Base-by-base conservation (phyloP, 805 yeast species). In the Huiozyma sinensis region DNA sequence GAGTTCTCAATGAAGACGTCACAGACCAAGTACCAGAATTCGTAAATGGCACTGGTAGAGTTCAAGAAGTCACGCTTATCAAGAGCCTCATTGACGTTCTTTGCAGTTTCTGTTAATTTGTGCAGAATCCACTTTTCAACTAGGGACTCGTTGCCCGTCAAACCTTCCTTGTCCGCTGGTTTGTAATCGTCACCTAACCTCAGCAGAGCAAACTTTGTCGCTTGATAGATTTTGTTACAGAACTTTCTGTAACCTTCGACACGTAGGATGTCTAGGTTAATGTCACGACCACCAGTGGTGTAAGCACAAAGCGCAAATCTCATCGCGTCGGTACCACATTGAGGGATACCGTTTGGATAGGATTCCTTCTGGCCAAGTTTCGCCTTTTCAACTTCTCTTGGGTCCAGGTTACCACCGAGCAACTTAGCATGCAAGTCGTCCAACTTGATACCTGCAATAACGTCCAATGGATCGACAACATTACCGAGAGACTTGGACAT, bases 221-320 rank as follows among this genome's bases (percentile, higher is more conserved):
- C 98, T 71, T 92, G 97, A 75, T 87, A 92, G 57, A 92, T 92
- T 79, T 92, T 92, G 80, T 92, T 92, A 75, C 98, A 88, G 84
- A 92, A 92, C 76, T 92, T 92, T 70, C 98, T 80, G 81, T 92
- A 92, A 60, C 97, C 98, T 65, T 92, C 97, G 54, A 92, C 96
- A 70, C 97, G 83, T 64, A 87, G 72, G 56, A 92, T 88, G 64
- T 92, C 97, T 64, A 92, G 75, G 71, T 92, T 92, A 65, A 92
- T 92, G 61, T 92, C 98, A 70, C 97, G 81, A 57, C 97, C 97
- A 70, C 98, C 98, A 40, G 97, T 90, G 43, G 95, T 83, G 73
- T 90, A 92, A 43, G 97, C 96, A 77, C 97, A 92, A 53, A 90
- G 76, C 35, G 98, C 97, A 64, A 92, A 92, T 72, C 98, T 81